Percentiles rank a stretch among this genome's conserved stretches.
Evolutionary conservation across 2,329 filamentous ascomycete species (phyloP).

Genomic region (Botrytis cinerea): DNA sequence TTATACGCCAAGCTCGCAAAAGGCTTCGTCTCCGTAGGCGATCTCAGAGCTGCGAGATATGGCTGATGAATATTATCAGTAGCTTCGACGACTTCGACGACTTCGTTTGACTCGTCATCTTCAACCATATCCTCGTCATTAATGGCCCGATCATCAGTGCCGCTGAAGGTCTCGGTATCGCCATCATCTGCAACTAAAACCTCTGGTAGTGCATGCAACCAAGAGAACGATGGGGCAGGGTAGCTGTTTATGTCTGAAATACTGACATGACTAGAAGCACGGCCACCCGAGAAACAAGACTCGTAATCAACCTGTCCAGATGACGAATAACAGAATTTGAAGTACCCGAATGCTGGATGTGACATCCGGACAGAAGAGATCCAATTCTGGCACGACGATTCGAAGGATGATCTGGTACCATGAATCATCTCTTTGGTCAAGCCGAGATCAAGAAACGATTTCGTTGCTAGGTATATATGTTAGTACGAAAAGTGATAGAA

Average conservation of each 20-base stretch:
- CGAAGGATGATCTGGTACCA: background rate
- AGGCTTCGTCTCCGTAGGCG: rapidly evolving
- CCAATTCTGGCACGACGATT: background rate
- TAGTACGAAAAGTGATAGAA: background rate
- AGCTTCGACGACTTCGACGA: too few species aligned
- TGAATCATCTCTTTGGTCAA: background rate
- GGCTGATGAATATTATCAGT: rapidly evolving
- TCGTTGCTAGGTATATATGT: background rate
- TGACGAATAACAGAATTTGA: background rate
- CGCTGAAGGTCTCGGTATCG: background rate
- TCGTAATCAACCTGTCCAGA: background rate
- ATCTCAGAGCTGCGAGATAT: background rate
- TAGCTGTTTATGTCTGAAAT: background rate
- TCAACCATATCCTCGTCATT: background rate
- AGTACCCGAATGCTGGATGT: background rate
- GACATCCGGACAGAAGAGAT: background rate
- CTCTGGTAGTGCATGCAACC: background rate
- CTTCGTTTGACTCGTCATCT: too few species aligned
- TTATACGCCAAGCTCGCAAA: background rate
- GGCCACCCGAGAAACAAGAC: background rate
- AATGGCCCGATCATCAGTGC: rapidly evolving
- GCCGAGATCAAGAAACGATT: background rate
- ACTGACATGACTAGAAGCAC: rapidly evolving
- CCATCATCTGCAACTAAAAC: background rate
- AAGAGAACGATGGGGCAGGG: background rate